These are phyloP conservation scores for Pterocarpus macrocarpus DNA, from an alignment of 306 rosid genomes.

Conservation along the genomic window DNA sequence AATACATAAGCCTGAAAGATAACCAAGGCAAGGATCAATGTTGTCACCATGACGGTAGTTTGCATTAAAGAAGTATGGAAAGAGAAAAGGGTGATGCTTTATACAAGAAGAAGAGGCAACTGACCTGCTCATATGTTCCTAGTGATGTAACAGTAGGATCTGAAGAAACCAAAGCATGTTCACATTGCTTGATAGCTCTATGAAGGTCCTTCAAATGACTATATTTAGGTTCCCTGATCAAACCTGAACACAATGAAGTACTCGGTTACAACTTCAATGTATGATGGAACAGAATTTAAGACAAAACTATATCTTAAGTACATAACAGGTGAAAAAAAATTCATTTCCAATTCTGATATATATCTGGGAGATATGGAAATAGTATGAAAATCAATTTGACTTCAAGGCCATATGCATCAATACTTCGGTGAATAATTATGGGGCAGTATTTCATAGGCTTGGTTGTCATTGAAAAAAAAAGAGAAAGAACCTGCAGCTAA, in stretches of 20 bases:
- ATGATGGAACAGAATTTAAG: constrained; percentile 13
- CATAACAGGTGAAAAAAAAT: constrained; percentile 2
- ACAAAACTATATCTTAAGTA: not conserved
- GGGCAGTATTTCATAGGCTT: not conserved
- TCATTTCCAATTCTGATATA: not conserved
- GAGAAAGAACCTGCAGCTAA: not conserved
- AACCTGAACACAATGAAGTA: constrained; percentile 60
- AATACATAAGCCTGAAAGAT: constrained; percentile 77
- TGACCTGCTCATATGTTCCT: constrained; percentile 85
- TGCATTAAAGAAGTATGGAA: not conserved
- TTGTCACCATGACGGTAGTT: constrained; percentile 23
- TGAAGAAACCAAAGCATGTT: constrained; percentile 85
- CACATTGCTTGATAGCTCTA: constrained; percentile 78
- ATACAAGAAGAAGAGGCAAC: constrained; percentile 35
- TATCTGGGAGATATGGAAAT: not conserved
- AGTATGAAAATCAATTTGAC: not conserved
- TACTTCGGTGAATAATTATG: no score
- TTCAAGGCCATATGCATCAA: no score
- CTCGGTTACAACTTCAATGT: constrained; percentile 18
- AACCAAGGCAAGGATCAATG: constrained; percentile 35
- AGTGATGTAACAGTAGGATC: constrained; percentile 77
- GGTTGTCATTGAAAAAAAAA: not conserved
- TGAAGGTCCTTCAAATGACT: constrained; percentile 90
- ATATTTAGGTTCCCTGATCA: constrained; percentile 90
- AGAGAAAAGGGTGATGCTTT: constrained; percentile 23